Percentiles rank a stretch among this genome's conserved stretches.
Conservation (phyloP, 2,329 filamentous ascomycete genomes). For the Phaeosphaeria sp. region DNA sequence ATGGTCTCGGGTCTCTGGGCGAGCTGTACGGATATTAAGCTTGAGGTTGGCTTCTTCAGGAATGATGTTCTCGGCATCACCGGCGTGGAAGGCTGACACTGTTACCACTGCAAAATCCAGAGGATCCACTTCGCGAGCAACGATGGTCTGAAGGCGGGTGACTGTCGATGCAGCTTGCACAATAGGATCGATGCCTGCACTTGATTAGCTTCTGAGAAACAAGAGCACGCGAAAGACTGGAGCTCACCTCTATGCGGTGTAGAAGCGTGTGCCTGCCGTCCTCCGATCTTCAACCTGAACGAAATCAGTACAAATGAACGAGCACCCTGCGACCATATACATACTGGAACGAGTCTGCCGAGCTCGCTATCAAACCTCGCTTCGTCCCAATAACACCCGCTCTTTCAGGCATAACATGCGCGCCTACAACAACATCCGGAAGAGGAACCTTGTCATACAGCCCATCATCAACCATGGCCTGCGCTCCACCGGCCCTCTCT, state of each 20-base stretch:
- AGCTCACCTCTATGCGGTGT: slow-evolving; percentile 63
- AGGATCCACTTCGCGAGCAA: slow-evolving; percentile 62
- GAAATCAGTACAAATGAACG: not conserved
- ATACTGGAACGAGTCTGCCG: slow-evolving; percentile 50
- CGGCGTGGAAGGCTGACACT: slow-evolving; percentile 65
- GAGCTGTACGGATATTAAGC: slow-evolving; percentile 61
- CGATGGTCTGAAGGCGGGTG: slow-evolving; percentile 65
- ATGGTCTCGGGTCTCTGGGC: slow-evolving; percentile 54
- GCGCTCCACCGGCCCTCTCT: slow-evolving; percentile 68
- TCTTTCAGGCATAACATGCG: slow-evolving; percentile 61
- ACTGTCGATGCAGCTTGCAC: slow-evolving; percentile 64
- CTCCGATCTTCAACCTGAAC: slow-evolving; percentile 62
- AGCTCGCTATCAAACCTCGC: slow-evolving; percentile 50
- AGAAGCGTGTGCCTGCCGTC: slow-evolving; percentile 65
- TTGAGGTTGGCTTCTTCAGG: slow-evolving; percentile 62
- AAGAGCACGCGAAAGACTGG: too few relatives aligned
- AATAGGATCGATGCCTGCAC: slow-evolving; percentile 66
- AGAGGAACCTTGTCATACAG: slow-evolving; percentile 61
- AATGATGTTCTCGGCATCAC: slow-evolving; percentile 68
- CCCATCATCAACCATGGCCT: slow-evolving; percentile 67
- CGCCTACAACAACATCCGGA: slow-evolving; percentile 65
- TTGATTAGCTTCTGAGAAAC: too few relatives aligned
- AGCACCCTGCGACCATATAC: too few relatives aligned
- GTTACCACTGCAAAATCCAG: slow-evolving; percentile 64
- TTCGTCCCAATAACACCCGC: slow-evolving; percentile 51